phyloP scores from a whole-genome alignment of 139 green algal species.

The Diplosphaera chodatii region DNA sequence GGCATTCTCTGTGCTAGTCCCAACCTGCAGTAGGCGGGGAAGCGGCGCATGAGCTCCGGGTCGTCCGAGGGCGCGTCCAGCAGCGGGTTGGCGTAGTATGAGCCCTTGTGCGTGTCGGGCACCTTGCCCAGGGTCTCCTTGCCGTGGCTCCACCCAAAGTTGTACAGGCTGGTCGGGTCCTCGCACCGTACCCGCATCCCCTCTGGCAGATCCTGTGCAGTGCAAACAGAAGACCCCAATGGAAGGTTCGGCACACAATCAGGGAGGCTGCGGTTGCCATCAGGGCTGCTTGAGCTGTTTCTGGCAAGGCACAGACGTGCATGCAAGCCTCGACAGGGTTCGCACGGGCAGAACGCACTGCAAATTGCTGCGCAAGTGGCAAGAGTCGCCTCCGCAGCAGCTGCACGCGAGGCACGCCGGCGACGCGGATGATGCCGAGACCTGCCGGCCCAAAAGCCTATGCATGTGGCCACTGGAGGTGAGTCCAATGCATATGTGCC shows the following conservation, averaged over 20 bases:
- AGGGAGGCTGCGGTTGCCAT: too few species aligned
- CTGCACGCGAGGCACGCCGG: slow-evolving; percentile 30
- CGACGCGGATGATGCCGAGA: slow-evolving; percentile 51
- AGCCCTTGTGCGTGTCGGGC: slow-evolving; percentile 53
- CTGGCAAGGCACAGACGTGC: background rate
- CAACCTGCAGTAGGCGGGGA: slow-evolving; percentile 38
- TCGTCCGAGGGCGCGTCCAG: slow-evolving; percentile 19
- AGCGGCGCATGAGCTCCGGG: slow-evolving; percentile 7
- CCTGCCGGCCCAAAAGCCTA: slow-evolving; percentile 51
- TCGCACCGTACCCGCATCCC: slow-evolving; percentile 26
- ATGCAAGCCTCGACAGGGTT: too few species aligned
- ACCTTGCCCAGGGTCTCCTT: slow-evolving; percentile 41
- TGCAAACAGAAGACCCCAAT: background rate
- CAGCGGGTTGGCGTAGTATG: slow-evolving; percentile 67
- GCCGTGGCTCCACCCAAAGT: slow-evolving; percentile 66
- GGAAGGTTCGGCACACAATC: too few species aligned
- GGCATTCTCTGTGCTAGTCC: too few species aligned
- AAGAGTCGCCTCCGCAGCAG: slow-evolving; percentile 38
- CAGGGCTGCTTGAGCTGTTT: background rate
- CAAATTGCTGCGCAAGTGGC: slow-evolving; percentile 39
- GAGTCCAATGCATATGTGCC: too few species aligned
- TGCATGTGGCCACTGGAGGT: too few species aligned
- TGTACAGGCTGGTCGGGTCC: slow-evolving; percentile 46
- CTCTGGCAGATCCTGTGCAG: slow-evolving; percentile 26
- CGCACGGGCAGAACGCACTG: slow-evolving; percentile 19